Base-by-base conservation (phyloP, 2,329 filamentous ascomycete species). In the Tolypocladium album region DNA sequence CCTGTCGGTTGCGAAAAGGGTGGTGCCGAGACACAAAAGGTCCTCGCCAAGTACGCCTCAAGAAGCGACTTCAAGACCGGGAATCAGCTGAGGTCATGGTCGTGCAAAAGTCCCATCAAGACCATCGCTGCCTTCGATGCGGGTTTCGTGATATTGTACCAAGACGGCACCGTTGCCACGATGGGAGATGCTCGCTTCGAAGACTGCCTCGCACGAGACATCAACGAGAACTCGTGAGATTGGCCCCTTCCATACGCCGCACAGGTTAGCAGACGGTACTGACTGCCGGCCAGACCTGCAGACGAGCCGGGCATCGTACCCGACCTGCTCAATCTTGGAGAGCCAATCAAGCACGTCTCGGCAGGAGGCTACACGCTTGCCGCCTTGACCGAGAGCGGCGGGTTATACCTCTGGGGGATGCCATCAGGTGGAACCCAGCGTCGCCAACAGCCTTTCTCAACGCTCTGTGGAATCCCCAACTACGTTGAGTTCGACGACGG, bases 331-430 rank as follows among this genome's bases (percentile, higher is more conserved):
- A 77, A 80, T 59, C 73, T 88, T 73, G 60, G 79, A 71, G 24
- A 82, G 73, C 55, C 77, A 15, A 78, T 88, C 56, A 72, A 66
- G 38, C 83, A 81, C 65, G 72, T 89, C 34, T 76, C 75, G 4
- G 79, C 80, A 3, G 80, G 80, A 2, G 85, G 85, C 0, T 86
- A 85, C 66, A 71, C 80, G 3, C 71, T 81, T 2, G 83, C 81
- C 3, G 85, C 84, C 0, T 65, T 88, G 52, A 87, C 84, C 0
- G 72, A 76, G 13, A 82, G 80, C 2, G 75, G 79, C 39, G 81
- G 84, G 60, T 69, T 87, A 2, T 89, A 88, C 66, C 68, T 82
- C 31, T 89, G 86, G 85, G 86, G 86, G 2, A 68, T 68, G 53
- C 38, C 61, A 20, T 59, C 66, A 1, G 61, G 62, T 7, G 67